These are phyloP conservation scores for Bretziella fagacearum DNA, from an alignment of 2,329 filamentous ascomycete species.

Conservation along the genomic window DNA sequence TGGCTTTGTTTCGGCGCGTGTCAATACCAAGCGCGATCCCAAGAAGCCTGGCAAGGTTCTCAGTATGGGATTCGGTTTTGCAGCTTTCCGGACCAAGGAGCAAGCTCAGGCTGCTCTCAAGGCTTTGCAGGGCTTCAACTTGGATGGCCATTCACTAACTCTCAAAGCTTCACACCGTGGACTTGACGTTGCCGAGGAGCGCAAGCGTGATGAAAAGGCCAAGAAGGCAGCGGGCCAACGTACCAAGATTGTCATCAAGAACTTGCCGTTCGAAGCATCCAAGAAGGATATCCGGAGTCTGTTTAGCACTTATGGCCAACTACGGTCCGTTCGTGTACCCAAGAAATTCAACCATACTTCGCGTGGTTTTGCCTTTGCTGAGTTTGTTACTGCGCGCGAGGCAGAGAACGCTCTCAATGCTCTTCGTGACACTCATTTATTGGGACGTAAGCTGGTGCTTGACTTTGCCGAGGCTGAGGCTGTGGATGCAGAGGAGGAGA, in stretches of 20 bases:
- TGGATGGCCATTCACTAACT: conserved; percentile 75
- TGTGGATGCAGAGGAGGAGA: conserved; percentile 85
- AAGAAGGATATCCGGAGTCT: conserved; percentile 83
- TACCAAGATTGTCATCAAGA: conserved; percentile 96
- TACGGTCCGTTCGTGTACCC: conserved; percentile 81
- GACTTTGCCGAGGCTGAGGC: conserved; percentile 83
- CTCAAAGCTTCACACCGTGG: conserved; percentile 80
- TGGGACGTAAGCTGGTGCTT: conserved; percentile 75
- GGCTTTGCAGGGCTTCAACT: conserved; percentile 72
- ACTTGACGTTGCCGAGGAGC: conserved; percentile 72
- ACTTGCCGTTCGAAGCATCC: conserved; percentile 84
- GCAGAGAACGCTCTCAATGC: conserved; percentile 82
- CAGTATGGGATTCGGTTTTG: conserved; percentile 95
- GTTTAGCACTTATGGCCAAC: conserved; percentile 78
- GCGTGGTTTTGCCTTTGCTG: conserved; percentile 90
- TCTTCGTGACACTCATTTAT: conserved; percentile 78
- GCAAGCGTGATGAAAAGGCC: conserved; percentile 62
- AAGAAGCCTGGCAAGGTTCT: conserved; percentile 75
- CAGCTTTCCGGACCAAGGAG: conserved; percentile 64
- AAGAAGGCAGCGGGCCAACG: conserved; percentile 61
- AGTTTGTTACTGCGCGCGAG: conserved; percentile 83
- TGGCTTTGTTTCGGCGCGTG: conserved; percentile 73
- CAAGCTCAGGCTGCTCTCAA: conserved; percentile 65
- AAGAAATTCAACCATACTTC: conserved; percentile 84
- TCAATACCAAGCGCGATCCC: conserved; percentile 88